Conservation (phyloP, 768 basidiomycete species). For the Tylopilus sp. region DNA sequence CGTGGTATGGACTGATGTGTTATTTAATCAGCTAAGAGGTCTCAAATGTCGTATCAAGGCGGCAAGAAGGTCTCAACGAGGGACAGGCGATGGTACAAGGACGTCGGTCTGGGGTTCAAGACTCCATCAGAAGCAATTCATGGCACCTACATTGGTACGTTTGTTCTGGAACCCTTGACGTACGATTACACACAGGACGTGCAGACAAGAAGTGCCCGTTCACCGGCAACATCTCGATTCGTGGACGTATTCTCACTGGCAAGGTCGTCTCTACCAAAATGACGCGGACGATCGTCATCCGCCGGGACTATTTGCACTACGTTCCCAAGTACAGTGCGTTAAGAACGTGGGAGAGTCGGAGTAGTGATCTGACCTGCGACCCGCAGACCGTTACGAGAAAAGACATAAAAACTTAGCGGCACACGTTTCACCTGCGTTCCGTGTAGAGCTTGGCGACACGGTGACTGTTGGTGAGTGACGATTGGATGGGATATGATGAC, state of each 20-base stretch:
- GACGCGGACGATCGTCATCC: constrained; percentile 97
- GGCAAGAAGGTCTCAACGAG: constrained; percentile 91
- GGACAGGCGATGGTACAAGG: constrained; percentile 99
- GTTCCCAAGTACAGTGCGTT: constrained; percentile 96
- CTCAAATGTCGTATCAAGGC: constrained; percentile 35
- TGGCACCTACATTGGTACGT: constrained; percentile 93
- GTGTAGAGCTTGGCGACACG: constrained; percentile 88
- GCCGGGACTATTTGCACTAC: constrained; percentile 92
- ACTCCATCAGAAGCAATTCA: constrained; percentile 94
- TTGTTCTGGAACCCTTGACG: neutral
- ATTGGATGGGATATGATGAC: neutral
- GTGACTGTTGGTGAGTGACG: constrained; percentile 86
- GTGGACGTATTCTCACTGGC: constrained; percentile 97
- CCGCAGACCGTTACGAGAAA: constrained; percentile 94
- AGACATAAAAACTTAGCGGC: constrained; percentile 98
- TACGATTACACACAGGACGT: neutral
- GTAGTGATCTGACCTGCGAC: constrained; percentile 7
- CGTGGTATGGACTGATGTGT: constrained; percentile 62
- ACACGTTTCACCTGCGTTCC: constrained; percentile 98
- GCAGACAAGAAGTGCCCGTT: constrained; percentile 99
- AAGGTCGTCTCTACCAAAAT: constrained; percentile 99
- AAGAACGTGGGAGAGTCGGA: neutral
- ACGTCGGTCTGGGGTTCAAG: constrained; percentile 96
- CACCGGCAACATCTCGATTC: constrained; percentile 95
- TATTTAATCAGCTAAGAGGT: neutral